Evolutionary conservation across 306 rosid genomes (phyloP), one percentile per base, ranked within the genome.

Genomic region (Trifolium pratense): DNA sequence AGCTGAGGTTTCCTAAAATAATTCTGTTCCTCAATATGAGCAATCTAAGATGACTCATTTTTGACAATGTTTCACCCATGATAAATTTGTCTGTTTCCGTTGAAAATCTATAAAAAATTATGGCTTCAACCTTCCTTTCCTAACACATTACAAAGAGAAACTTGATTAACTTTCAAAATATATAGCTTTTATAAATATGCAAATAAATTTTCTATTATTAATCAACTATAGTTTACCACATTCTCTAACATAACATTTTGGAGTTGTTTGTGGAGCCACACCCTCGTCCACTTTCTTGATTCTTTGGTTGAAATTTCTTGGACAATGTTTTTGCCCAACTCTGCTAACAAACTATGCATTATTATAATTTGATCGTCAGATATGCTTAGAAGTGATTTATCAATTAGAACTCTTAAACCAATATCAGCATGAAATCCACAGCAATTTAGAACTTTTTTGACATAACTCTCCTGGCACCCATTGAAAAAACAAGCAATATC

Each of bases 31-130:
- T n/a, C n/a, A n/a, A 0, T 40, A 40, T 40, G 12, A 40, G 14
- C 3, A 40, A 40, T 40, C 46, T 64, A 18, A 71, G 62, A 16
- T 9, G 10, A 17, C 45, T 36, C 81, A 77, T 59, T 34, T 53
- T 53, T 0, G 59, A 18, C 11, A 53, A 18, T 17, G 18, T 49
- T 6, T 49, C 36, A 0, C 0, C 20, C 31, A 4, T 31, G 36
- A n/a, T n/a, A n/a, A n/a, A n/a, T n/a, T n/a, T n/a, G n/a, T n/a
- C n/a, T n/a, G n/a, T n/a, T n/a, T n/a, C n/a, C n/a, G n/a, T n/a
- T n/a, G n/a, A n/a, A n/a, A n/a, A n/a, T n/a, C n/a, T n/a, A n/a
- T n/a, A n/a, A n/a, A n/a, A n/a, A n/a, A n/a, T n/a, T n/a, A n/a
- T 56, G 34, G 62, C 16, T 23, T 56, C 34, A 11, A 56, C 62